A percentile compares a stretch with the other conserved stretches of the same genome.
Conservation (phyloP, 2,329 filamentous ascomycete genomes). For the Cladosporium halotolerans region DNA sequence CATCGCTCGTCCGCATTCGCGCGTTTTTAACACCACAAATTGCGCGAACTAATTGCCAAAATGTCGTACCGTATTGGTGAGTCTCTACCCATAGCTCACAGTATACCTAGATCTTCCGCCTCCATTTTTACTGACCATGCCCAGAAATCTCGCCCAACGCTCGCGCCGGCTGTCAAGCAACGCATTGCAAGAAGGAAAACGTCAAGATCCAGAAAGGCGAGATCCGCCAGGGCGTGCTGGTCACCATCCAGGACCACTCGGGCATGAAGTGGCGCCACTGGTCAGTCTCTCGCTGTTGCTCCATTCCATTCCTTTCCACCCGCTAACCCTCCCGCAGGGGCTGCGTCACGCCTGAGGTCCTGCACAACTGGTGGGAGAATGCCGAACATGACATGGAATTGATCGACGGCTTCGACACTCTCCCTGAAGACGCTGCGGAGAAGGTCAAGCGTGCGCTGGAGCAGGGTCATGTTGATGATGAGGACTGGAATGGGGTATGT, state of each 20-base stretch:
- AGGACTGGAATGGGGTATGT: conserved; percentile 84
- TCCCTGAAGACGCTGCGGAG: conserved; percentile 60
- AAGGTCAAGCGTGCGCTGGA: conserved; percentile 68
- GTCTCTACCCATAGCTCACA: not conserved
- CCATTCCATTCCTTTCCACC: no score
- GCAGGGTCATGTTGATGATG: conserved; percentile 73
- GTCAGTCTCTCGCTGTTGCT: conserved; percentile 44
- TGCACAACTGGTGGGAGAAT: conserved; percentile 58
- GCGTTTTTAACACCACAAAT: no score
- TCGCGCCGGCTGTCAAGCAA: conserved; percentile 68
- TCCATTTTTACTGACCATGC: not conserved
- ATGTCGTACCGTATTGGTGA: conserved; percentile 26
- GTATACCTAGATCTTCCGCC: not conserved
- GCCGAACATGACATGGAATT: conserved; percentile 56
- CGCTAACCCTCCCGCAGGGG: conserved; percentile 54
- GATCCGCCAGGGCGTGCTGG: conserved; percentile 68
- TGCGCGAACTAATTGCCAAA: not conserved
- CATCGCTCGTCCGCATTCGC: not conserved
- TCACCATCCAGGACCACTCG: conserved; percentile 55
- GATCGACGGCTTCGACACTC: conserved; percentile 76
- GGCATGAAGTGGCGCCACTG: conserved; percentile 81
- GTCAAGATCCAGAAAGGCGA: conserved; percentile 74
- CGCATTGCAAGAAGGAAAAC: conserved; percentile 60
- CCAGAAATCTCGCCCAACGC: conserved; percentile 64
- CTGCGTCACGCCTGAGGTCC: conserved; percentile 71